Base-by-base conservation (phyloP, 768 basidiomycete genomes). In the Crepidotus variabilis region DNA sequence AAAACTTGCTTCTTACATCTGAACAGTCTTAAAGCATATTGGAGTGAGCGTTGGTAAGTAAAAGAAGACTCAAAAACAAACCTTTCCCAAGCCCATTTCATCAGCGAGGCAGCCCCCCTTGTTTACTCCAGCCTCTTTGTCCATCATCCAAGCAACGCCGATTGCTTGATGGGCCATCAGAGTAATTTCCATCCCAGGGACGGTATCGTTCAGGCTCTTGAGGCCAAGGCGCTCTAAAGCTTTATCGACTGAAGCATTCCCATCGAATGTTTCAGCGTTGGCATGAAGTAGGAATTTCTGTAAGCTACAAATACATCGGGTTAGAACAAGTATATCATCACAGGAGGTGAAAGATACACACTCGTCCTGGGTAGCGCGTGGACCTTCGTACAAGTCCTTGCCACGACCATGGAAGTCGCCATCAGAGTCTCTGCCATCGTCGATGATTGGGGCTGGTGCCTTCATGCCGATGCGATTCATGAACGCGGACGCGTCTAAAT, bases 81-180 rank as follows among this genome's bases (percentile, higher is more conserved):
- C 60, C 49, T 85, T 85, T 32, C 85, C 84, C 10, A 87, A 75
- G 52, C 87, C 87, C 78, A 81, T 80, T 48, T 82, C 80, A 52
- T 83, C 82, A 1, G 73, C 77, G 5, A 83, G 61, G 48, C 76
- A 77, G 1, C 82, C 82, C 6, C 82, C 81, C 62, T 77, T 76
- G 11, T 75, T 57, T 1, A 56, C 33, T 46, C 69, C 70, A 21
- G 67, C 61, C 61, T 85, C 74, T 58, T 78, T 77, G 24, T 80
- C 75, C 1, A 82, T 53, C 84, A 87, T 85, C 82, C 84, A 88
- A 4, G 78, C 74, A 1, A 81, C 81, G 7, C 78, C 81, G 50
- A 90, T 80, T 16, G 78, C 72, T 61, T 89, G 85, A 66, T 90
- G 88, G 9, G 88, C 78, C 83, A 90, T 83, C 34, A 90, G 69